Evolutionary conservation across 768 basidiomycete species (phyloP).

Genomic region (Amylocystis lapponica): DNA sequence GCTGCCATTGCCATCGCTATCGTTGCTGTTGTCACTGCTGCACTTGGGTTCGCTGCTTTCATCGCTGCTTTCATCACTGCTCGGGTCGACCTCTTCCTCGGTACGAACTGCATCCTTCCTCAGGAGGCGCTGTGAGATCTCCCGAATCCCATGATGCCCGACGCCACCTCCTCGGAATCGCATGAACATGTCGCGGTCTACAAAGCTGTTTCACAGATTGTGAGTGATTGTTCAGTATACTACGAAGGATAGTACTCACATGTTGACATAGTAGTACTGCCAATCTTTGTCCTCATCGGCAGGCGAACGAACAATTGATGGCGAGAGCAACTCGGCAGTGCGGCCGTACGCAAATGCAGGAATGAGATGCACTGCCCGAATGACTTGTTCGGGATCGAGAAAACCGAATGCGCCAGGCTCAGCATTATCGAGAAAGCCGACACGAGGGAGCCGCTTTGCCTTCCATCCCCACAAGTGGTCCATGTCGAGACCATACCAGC

Average conservation of each 20-base stretch:
- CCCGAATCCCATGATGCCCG: conserved; percentile 25
- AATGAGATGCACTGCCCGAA: conserved; percentile 36
- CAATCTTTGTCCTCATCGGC: conserved; percentile 11
- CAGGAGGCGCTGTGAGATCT: not conserved
- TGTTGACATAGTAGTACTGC: conserved; percentile 19
- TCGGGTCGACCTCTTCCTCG: not conserved
- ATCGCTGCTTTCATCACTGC: not conserved
- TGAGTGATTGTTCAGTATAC: not conserved
- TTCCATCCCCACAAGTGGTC: conserved; percentile 17
- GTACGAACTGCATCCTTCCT: not conserved
- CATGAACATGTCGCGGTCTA: conserved; percentile 30
- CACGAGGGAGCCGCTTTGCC: not conserved
- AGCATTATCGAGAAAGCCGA: conserved; percentile 6
- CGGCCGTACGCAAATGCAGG: conserved; percentile 30
- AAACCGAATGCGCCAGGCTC: conserved; percentile 36
- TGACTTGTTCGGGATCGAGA: conserved; percentile 34
- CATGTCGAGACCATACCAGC: conserved; percentile 29
- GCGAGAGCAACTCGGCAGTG: conserved; percentile 4
- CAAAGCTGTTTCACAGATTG: conserved; percentile 19
- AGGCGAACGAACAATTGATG: conserved; percentile 2
- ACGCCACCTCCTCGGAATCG: conserved; percentile 22
- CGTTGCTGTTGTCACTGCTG: too few species aligned
- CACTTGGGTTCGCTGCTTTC: too few species aligned
- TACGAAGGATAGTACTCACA: conserved; percentile 11
- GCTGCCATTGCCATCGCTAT: not conserved